Evolutionary conservation across 208 protist species (phyloP), one percentile per base, ranked within the genome.

Genomic region (Acanthamoeba lugdunensis): DNA sequence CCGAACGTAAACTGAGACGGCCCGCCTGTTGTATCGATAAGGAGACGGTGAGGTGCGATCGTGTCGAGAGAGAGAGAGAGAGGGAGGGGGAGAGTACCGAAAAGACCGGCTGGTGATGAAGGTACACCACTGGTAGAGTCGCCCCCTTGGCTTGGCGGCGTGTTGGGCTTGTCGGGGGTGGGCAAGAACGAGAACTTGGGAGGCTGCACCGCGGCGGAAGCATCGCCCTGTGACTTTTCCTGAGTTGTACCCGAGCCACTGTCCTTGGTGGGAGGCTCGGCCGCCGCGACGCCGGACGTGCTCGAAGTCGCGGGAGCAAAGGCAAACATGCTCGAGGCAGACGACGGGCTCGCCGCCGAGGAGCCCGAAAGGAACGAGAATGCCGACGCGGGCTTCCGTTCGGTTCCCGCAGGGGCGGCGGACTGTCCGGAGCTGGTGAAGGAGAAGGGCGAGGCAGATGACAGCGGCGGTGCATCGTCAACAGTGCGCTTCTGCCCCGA

Each of bases 321-420:
- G 41, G 71, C n/a, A 48, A 81, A 81, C 37, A 81, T 13, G 71
- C 71, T 81, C 21, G 71, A 48, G 13, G 71, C 71, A 25, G 71
- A 81, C 11, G 71, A 81, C 1, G 71, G 33, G 41, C 56, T 61
- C 6, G 71, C 18, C 13, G 28, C 25, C 63, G 63, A 81, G 28
- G 71, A 23, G 21, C 30, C 41, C 71, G 71, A 81, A 16, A 81
- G 71, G 71, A 69, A 69, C 4, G 71, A 81, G 71, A 81, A 81
- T 30, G 30, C 41, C 8, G 71, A 81, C 4, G 67, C 25, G 25
- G 67, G 67, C 25, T 75, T 75, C 67, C 21, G 21, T 61, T 61
- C 56, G 4, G 56, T 61, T 23, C 21, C 18, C 56, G 56, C 21
- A 61, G 56, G 14, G 56, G 56, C 48, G 45, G 11, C 18, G 21